Percentiles rank a stretch among this genome's conserved stretches.
phyloP scores from a whole-genome alignment of 805 yeast species.

The Jamesozyma hellenica region DNA sequence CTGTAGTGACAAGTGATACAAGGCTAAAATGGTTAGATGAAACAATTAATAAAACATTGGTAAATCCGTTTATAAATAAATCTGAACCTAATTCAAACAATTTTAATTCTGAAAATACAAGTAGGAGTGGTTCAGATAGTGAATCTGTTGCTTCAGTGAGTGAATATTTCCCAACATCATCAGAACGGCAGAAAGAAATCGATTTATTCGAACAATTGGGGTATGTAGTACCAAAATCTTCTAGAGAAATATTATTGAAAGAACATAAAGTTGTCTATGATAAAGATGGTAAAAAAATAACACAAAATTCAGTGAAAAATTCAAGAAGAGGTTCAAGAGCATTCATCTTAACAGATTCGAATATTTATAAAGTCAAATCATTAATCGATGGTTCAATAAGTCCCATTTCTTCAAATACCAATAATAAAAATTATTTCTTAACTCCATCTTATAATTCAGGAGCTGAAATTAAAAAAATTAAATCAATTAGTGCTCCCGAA shows the following conservation, averaged over 20 bases:
- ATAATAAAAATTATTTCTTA: not conserved
- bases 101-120: not conserved
- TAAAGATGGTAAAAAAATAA: constrained; percentile 8
- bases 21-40: constrained; percentile 10
- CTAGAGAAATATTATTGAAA: constrained; percentile 9
- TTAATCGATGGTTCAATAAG: constrained; percentile 14
- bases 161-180: constrained; percentile 23
- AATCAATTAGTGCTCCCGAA: constrained; percentile 11
- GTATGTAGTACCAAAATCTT: constrained; percentile 23
- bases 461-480: constrained; percentile 15
- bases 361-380: constrained; percentile 27
- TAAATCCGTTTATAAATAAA: constrained; percentile 16
- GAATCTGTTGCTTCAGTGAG: constrained; percentile 16
- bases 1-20: constrained; percentile 3
- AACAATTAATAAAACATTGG: constrained; percentile 13
- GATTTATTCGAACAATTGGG: constrained; percentile 23
- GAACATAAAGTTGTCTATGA: constrained; percentile 6
- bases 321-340: constrained; percentile 24
- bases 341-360: constrained; percentile 13
- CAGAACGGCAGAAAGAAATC: constrained; percentile 17
- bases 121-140: not conserved
- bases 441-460: not conserved
- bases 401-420: not conserved
- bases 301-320: constrained; percentile 9
- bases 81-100: constrained; percentile 3